Conservation (phyloP, 2,329 filamentous ascomycete genomes). For the Colletotrichum gloeosporioides region DNA sequence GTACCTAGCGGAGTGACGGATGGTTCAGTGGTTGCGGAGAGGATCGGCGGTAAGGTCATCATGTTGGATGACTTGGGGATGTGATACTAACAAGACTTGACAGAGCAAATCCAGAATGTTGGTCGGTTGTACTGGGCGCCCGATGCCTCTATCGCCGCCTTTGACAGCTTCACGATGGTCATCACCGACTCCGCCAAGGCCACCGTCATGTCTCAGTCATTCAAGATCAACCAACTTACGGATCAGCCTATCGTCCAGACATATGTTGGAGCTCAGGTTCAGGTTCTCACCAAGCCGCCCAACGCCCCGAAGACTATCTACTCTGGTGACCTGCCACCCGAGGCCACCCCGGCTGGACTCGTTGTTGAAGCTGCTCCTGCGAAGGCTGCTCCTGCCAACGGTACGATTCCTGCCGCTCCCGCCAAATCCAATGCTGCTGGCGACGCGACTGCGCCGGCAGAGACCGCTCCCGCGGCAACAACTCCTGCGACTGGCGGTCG, state of each 20-base stretch:
- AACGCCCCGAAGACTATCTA: slow-evolving; percentile 7
- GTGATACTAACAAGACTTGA: not conserved
- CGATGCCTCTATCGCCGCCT: slow-evolving; percentile 23
- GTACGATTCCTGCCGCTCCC: not conserved
- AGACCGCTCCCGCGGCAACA: not conserved
- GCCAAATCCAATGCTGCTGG: not conserved
- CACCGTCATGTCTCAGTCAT: slow-evolving; percentile 20
- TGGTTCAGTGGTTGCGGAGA: slow-evolving; percentile 24
- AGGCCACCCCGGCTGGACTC: not conserved
- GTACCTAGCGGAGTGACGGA: slow-evolving; percentile 22
- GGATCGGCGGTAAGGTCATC: slow-evolving; percentile 24
- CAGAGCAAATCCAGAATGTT: slow-evolving; percentile 26
- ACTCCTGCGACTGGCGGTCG: not conserved
- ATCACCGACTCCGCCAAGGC: slow-evolving; percentile 23
- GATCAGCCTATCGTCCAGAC: slow-evolving; percentile 7
- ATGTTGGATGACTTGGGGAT: slow-evolving; percentile 11
- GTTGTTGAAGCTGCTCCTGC: not conserved
- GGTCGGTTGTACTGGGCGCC: slow-evolving; percentile 26
- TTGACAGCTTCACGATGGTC: slow-evolving; percentile 26
- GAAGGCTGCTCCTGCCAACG: not conserved
- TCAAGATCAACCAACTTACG: slow-evolving; percentile 18
- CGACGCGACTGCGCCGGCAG: not conserved
- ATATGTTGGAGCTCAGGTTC: not conserved
- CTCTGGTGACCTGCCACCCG: not conserved
- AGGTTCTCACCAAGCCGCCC: not conserved